Percentiles rank a stretch among this genome's conserved stretches.
Conservation (phyloP, 805 yeast genomes). For the Candida stauntonica region DNA sequence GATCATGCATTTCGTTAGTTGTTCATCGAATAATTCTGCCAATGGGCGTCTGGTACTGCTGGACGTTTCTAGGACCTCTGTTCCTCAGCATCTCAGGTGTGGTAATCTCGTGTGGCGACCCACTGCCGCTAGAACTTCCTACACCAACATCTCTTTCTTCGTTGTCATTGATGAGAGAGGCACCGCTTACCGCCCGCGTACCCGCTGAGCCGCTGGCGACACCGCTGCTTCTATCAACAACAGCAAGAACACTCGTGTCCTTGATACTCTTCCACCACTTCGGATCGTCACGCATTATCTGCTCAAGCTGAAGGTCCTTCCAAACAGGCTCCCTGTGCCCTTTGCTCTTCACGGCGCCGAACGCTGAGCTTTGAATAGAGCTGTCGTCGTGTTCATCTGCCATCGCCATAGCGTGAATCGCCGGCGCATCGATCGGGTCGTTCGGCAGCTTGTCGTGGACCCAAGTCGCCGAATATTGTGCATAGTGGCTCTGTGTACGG, state of each 20-base stretch:
- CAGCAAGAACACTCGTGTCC: constrained; percentile 16
- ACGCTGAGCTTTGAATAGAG: constrained; percentile 17
- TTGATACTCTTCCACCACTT: constrained; percentile 11
- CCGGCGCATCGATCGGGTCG: constrained; percentile 25
- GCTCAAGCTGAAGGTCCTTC: constrained; percentile 27
- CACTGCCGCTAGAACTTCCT: neutral
- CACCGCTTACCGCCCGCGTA: neutral
- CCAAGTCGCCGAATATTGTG: constrained; percentile 31
- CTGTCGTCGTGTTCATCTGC: constrained; percentile 14
- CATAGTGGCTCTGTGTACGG: constrained; percentile 27
- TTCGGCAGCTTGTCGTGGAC: constrained; percentile 25
- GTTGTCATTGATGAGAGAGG: neutral
- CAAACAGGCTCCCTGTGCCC: constrained; percentile 20
- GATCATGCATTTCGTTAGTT: too few species aligned
- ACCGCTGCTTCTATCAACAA: constrained; percentile 7
- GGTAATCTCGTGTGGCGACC: constrained; percentile 13
- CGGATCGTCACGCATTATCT: constrained; percentile 22
- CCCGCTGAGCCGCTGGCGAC: neutral
- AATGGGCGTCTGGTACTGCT: constrained; percentile 24
- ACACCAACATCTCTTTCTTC: neutral
- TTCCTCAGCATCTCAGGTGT: constrained; percentile 25
- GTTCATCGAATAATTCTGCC: constrained; percentile 24
- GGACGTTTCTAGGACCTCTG: constrained; percentile 15
- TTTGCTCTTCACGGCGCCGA: constrained; percentile 24
- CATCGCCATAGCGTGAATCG: constrained; percentile 7